phyloP scores from a whole-genome alignment of 495 filamentous ascomycete genomes.

The Podospora australis region DNA sequence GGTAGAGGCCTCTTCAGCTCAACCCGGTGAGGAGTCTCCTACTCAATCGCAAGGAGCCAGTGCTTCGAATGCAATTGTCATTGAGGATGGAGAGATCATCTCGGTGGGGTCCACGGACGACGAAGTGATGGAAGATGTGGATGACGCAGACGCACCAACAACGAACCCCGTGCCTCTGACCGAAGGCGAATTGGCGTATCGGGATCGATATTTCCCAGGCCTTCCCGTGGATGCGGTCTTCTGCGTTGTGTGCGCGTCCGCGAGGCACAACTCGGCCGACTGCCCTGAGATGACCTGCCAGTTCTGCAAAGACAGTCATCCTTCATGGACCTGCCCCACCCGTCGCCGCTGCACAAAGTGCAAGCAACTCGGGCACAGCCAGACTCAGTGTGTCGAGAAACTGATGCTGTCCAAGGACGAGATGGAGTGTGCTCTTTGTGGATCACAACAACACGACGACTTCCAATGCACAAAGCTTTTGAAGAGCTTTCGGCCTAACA shows the following conservation, averaged over 20 bases:
- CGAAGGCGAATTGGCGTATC: constrained; percentile 21
- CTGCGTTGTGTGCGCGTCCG: constrained; percentile 34
- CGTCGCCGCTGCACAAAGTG: constrained; percentile 34
- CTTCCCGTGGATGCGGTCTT: constrained; percentile 22
- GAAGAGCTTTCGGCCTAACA: constrained; percentile 27
- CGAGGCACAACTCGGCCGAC: constrained; percentile 23
- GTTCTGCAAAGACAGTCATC: constrained; percentile 32
- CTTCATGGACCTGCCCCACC: constrained; percentile 28
- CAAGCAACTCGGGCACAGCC: constrained; percentile 31
- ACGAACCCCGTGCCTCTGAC: neutral
- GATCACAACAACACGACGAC: constrained; percentile 26
- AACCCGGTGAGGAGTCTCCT: no score
- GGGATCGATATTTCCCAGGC: constrained; percentile 34
- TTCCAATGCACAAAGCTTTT: constrained; percentile 30
- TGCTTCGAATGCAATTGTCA: no score
- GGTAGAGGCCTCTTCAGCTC: no score
- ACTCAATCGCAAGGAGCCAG: no score
- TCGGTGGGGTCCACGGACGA: neutral
- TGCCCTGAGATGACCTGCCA: constrained; percentile 30
- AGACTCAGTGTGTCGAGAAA: constrained; percentile 27
- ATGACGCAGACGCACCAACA: neutral
- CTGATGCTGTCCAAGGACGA: constrained; percentile 26
- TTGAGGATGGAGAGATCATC: neutral
- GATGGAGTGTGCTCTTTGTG: constrained; percentile 33
- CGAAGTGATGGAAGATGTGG: neutral